Evolutionary conservation across 1,139 yeast species (phyloP), one percentile per base, ranked within the genome.

Genomic region (Wickerhamomyces sp.): DNA sequence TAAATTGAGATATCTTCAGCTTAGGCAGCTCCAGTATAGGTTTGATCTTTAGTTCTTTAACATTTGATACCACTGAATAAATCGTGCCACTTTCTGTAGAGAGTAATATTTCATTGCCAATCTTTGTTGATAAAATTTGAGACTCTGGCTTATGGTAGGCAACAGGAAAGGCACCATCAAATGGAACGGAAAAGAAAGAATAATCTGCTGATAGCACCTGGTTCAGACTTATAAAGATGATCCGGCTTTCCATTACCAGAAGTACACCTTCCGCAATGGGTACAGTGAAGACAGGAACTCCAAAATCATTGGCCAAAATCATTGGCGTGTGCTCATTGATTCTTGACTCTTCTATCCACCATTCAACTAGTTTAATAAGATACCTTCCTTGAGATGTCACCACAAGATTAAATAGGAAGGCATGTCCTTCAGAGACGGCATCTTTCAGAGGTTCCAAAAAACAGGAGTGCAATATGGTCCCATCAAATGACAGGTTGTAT

Each of bases 131-230:
- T 8, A 45, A 31, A 1, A 64, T 52, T 8, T 48, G 31, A 0
- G 59, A 37, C 3, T 42, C 46, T 2, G 74, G 66, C 25, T 56
- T 46, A 45, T 62, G 63, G 43, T 40, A 67, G 24, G 57, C 52
- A 0, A 75, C 69, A 3, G 78, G 78, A 48, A 73, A 73, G 0
- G 63, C 39, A 3, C 54, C 51, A 13, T 37, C 39, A 28, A 44
- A 46, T 2, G 40, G 39, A 2, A 34, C 27, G 4, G 37, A 44
- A 3, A 48, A 40, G 44, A 72, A 72, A 31, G 60, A 54, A 43
- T 67, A 67, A 36, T 69, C 70, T 1, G 73, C 78, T 3, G 77
- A 70, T n/a, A 69, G 52, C 5, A 74, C 68, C 19, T 47, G 48
- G 33, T 48, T 46, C 3, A 47, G 32, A 20, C 42, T 39, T 1